A percentile compares a stretch with the other conserved stretches of the same genome.
These are phyloP conservation scores for Gaeumannomyces sp. DNA, from an alignment of 2,329 filamentous ascomycete species.

Conservation along the genomic window DNA sequence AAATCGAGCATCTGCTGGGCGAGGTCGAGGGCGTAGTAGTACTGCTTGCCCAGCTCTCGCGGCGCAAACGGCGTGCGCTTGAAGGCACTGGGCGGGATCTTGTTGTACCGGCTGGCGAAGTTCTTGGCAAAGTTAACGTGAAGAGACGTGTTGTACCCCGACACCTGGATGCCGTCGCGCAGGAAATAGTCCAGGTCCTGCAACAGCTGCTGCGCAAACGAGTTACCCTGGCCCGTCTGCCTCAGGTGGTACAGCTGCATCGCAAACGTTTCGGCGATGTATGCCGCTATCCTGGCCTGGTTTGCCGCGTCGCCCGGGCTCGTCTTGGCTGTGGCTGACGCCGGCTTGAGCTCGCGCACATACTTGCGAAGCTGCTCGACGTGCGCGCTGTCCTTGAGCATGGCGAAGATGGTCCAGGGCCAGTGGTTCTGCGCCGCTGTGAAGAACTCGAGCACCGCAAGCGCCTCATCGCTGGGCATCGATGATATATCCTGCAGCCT, in stretches of 20 bases:
- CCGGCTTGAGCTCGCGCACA: slow-evolving; percentile 51
- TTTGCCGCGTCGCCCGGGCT: slow-evolving; percentile 52
- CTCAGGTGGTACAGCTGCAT: slow-evolving; percentile 86
- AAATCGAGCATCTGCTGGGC: slow-evolving; percentile 71
- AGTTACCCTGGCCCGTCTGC: slow-evolving; percentile 61
- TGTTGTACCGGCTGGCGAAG: slow-evolving; percentile 69
- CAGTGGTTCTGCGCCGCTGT: slow-evolving; percentile 87
- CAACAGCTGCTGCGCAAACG: slow-evolving; percentile 64
- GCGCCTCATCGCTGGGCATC: slow-evolving; percentile 57
- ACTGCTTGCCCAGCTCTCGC: slow-evolving; percentile 63
- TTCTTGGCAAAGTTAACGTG: slow-evolving; percentile 83
- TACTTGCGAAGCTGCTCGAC: slow-evolving; percentile 67
- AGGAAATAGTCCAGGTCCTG: slow-evolving; percentile 74
- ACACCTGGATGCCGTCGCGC: slow-evolving; percentile 70
- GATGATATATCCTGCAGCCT: slow-evolving; percentile 60
- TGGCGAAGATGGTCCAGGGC: slow-evolving; percentile 84
- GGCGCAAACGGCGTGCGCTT: slow-evolving; percentile 66
- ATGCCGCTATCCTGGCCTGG: slow-evolving; percentile 68
- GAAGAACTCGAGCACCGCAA: slow-evolving; percentile 80
- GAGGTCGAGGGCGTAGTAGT: slow-evolving; percentile 76
- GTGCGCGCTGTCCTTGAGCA: slow-evolving; percentile 69
- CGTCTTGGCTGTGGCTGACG: slow-evolving; percentile 45
- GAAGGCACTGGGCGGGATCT: slow-evolving; percentile 69
- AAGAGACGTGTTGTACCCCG: slow-evolving; percentile 78
- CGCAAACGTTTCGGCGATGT: slow-evolving; percentile 80